Evolutionary conservation across 768 basidiomycete species (phyloP).

Genomic region (Tephrocybe sp.): DNA sequence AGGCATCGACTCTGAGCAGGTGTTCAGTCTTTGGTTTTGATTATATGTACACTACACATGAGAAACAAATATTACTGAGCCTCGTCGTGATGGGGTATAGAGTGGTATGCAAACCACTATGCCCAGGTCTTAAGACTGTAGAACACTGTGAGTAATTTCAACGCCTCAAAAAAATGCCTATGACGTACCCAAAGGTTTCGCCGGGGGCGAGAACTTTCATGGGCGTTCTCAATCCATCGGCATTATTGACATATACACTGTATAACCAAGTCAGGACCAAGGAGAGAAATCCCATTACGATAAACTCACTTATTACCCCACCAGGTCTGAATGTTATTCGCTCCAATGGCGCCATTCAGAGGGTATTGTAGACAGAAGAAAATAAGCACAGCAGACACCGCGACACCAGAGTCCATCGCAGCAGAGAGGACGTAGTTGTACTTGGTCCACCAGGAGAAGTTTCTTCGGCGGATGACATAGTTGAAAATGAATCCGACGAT

Average conservation of each 20-base stretch:
- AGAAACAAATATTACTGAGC: too few species aligned
- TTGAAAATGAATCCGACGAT: constrained; percentile 68
- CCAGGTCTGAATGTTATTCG: constrained; percentile 53
- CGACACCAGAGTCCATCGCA: constrained; percentile 69
- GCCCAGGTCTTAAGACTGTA: constrained; percentile 17
- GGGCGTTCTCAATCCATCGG: constrained; percentile 37
- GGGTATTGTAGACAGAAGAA: constrained; percentile 56
- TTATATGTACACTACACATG: too few species aligned
- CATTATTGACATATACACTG: constrained; percentile 37
- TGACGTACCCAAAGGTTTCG: constrained; percentile 29
- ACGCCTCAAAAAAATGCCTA: background rate
- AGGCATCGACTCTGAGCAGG: too few species aligned
- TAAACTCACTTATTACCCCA: constrained; percentile 63
- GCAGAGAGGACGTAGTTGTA: constrained; percentile 71
- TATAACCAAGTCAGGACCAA: background rate
- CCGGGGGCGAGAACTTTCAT: constrained; percentile 27
- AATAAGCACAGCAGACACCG: constrained; percentile 45
- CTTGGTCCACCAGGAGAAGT: constrained; percentile 72
- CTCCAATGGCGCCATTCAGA: constrained; percentile 54
- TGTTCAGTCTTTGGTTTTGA: too few species aligned
- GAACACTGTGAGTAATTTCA: background rate
- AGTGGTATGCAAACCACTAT: background rate
- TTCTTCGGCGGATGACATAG: constrained; percentile 52
- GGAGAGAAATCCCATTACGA: background rate
- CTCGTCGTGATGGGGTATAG: too few species aligned